These are phyloP conservation scores for Magnolia officinalis DNA, from an alignment of 164 flowering plant species.

Conservation along the genomic window DNA sequence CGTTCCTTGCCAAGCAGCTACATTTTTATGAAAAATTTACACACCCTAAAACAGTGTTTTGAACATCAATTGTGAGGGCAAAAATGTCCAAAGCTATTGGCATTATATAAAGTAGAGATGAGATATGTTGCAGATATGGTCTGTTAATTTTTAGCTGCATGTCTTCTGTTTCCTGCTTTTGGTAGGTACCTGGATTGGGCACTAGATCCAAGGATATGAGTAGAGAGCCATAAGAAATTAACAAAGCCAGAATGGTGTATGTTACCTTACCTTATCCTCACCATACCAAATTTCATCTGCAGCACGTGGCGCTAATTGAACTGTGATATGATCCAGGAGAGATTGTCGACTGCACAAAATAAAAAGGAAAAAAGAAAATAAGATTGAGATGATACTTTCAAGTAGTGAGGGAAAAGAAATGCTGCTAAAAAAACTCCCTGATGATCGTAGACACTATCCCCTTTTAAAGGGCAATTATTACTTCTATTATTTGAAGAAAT, in stretches of 20 bases:
- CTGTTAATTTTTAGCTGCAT: not conserved
- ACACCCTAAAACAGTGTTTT: too few relatives aligned
- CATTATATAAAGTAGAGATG: not conserved
- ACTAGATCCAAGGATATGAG: not conserved
- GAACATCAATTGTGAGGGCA: too few relatives aligned
- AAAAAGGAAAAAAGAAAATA: not conserved
- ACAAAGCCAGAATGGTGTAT: not conserved
- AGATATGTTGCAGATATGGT: not conserved
- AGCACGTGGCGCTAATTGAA: slow-evolving; percentile 91
- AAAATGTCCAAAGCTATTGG: too few relatives aligned
- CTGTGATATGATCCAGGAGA: slow-evolving; percentile 83
- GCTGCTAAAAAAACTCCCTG: not conserved
- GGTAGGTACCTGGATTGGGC: not conserved
- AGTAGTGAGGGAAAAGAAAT: not conserved
- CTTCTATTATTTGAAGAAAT: not conserved
- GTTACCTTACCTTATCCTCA: slow-evolving; percentile 56
- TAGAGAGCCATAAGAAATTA: not conserved
- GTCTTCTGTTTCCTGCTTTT: not conserved
- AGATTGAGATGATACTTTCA: not conserved
- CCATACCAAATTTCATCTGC: slow-evolving; percentile 95
- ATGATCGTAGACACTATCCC: not conserved
- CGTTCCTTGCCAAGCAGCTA: too few relatives aligned
- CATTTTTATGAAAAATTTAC: too few relatives aligned
- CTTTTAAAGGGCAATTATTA: not conserved
- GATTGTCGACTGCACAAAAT: slow-evolving; percentile 70